Percentiles rank a stretch among this genome's conserved stretches.
Conservation (phyloP, 1,284 basidiomycete species). For the Blastosporella zonata region DNA sequence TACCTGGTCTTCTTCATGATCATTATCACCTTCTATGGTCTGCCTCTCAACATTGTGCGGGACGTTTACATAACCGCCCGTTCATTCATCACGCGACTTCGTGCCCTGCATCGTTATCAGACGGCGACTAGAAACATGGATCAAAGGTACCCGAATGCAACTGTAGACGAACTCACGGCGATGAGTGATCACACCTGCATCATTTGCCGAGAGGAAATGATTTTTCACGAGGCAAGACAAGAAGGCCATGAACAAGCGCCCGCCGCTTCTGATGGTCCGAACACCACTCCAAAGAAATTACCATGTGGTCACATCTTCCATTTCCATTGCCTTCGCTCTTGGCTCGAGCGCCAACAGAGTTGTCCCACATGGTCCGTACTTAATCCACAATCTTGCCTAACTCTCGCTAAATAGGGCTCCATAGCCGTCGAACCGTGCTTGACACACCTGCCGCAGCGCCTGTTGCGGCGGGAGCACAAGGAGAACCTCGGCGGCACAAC, state of each 20-base stretch:
- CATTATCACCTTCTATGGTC: slow-evolving; percentile 91
- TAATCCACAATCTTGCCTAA: not conserved
- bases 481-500: slow-evolving; percentile 16
- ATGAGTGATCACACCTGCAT: slow-evolving; percentile 94
- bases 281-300: slow-evolving; percentile 94
- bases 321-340: slow-evolving; percentile 94
- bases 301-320: slow-evolving; percentile 98
- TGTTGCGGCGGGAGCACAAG: slow-evolving; percentile 31
- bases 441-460: slow-evolving; percentile 43
- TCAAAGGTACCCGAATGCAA: slow-evolving; percentile 92
- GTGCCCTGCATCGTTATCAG: slow-evolving; percentile 88
- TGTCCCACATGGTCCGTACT: slow-evolving; percentile 90
- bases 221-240: slow-evolving; percentile 37
- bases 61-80: slow-evolving; percentile 95
- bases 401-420: slow-evolving; percentile 13
- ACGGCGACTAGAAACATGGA: slow-evolving; percentile 98
- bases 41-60: slow-evolving; percentile 94
- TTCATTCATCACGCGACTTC: slow-evolving; percentile 84
- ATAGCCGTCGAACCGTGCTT: slow-evolving; percentile 83
- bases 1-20: slow-evolving; percentile 93
- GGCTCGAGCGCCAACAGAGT: slow-evolving; percentile 94
- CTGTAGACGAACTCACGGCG: slow-evolving; percentile 74
- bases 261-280: slow-evolving; percentile 63
- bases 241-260: slow-evolving; percentile 27
- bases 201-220: slow-evolving; percentile 98